Base-by-base conservation (phyloP, 2,329 filamentous ascomycete species). In the Paraphoma chrysanthemicola region DNA sequence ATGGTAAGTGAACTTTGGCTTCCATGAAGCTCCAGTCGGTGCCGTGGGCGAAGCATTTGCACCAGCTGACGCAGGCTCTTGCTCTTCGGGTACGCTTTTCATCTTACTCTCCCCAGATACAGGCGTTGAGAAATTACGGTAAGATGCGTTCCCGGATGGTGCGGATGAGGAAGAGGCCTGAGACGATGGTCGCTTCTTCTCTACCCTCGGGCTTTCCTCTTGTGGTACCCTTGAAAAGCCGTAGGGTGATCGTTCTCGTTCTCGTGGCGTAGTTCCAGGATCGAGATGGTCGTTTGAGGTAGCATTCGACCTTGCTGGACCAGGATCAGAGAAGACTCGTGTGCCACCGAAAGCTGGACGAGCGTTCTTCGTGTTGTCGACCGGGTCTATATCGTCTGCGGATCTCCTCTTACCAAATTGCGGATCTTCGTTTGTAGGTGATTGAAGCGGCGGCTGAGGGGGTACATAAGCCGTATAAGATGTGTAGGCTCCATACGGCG, bases 161-260 rank as follows among this genome's bases (percentile, higher is more conserved):
- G 28, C 17, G 23, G 7, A 6, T 11, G 30, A 36, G 7, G 48
- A 9, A 9, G 12, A 6, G 12, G 12, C 5, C 14, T 3, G 28
- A 29, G 31, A 51, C 18, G 39, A 28, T 6, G 48, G 41, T 30
- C 48, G 33, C 30, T 51, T 51, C 14, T 41, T 39, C 14, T 44
- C 39, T 28, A 51, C 41, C 38, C 44, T 51, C 14, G 48, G 48
- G 23, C 23, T 17, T 14, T 44, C 39, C 28, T 44, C 39, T 36
- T 51, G 41, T 31, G 48, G 48, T 17, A 51, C 48, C 11, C 48
- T 31, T 14, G 48, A 51, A n/a, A 51, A 51, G 16, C 48, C 48
- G 31, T 51, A 51, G 4, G 48, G 39, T 11, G 48, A 51, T n/a
- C 48, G 31, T 11, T 39, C 18, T 28, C 39, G 41, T 36, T 44